These are phyloP conservation scores for Yamadazyma siamensis DNA, from an alignment of 1,139 yeast species.

Conservation along the genomic window DNA sequence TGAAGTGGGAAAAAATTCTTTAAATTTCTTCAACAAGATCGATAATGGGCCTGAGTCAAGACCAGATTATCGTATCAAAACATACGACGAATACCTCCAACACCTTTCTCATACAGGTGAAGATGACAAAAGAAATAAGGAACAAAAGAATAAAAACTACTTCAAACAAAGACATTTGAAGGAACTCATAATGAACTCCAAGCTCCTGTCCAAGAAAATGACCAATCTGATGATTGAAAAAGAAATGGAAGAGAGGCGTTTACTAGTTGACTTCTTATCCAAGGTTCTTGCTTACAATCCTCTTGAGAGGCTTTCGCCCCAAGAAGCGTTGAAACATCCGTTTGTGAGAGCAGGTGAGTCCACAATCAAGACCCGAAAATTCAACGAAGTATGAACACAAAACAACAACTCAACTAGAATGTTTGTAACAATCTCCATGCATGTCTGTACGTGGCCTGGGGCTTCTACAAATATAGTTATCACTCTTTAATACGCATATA, in stretches of 20 bases:
- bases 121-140: conserved; percentile 53
- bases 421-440: too few relatives aligned
- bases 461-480: too few relatives aligned
- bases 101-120: conserved; percentile 26
- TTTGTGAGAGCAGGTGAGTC: conserved; percentile 49
- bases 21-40: conserved; percentile 59
- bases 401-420: too few relatives aligned
- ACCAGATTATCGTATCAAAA: conserved; percentile 29
- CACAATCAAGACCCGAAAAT: conserved; percentile 1
- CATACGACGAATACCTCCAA: conserved; percentile 38
- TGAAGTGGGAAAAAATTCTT: conserved; percentile 86
- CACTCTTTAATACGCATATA: too few relatives aligned
- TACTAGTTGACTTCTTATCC: conserved; percentile 71
- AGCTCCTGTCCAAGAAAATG: conserved; percentile 70
- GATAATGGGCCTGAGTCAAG: conserved; percentile 25
- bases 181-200: conserved; percentile 75
- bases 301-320: conserved; percentile 93
- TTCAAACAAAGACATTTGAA: conserved; percentile 70
- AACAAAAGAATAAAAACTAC: conserved; percentile 81
- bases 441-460: too few relatives aligned
- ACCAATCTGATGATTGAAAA: conserved; percentile 58
- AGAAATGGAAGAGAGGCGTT: conserved; percentile 69
- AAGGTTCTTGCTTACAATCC: conserved; percentile 86
- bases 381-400: conserved; percentile 7
- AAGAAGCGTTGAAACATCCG: conserved; percentile 90